Percentiles rank a stretch among this genome's conserved stretches.
phyloP scores from a whole-genome alignment of 768 basidiomycete genomes.

The Lactarius sp. region DNA sequence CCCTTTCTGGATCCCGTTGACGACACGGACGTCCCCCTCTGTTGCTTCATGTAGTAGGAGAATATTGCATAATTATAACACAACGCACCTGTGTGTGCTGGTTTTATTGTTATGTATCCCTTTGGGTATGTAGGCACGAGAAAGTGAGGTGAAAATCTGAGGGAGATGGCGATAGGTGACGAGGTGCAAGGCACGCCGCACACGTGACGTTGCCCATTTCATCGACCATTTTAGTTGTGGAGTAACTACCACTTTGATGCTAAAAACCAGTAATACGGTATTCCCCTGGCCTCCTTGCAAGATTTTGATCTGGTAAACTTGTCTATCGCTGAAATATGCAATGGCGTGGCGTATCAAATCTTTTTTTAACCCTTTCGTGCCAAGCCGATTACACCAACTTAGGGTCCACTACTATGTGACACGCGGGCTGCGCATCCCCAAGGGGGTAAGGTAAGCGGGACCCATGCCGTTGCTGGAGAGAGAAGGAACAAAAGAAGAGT shows the following conservation, averaged over 20 bases:
- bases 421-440: too few species aligned
- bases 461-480: too few species aligned
- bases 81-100: neutral
- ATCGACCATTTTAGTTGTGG: too few species aligned
- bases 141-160: neutral
- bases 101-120: neutral
- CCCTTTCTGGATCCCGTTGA: neutral
- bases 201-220: neutral
- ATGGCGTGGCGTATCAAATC: neutral
- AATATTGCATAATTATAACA: neutral
- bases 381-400: neutral
- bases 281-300: too few species aligned
- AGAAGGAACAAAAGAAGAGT: neutral
- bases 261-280: too few species aligned
- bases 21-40: conserved; percentile 3
- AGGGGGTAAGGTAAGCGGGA: too few species aligned
- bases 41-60: neutral
- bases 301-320: neutral
- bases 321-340: neutral
- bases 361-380: neutral
- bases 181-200: neutral
- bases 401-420: too few species aligned
- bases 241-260: too few species aligned
- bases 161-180: neutral
- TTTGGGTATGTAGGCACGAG: neutral